Base-by-base conservation (phyloP, 495 filamentous ascomycete genomes). In the Penicillium longicatenatum region DNA sequence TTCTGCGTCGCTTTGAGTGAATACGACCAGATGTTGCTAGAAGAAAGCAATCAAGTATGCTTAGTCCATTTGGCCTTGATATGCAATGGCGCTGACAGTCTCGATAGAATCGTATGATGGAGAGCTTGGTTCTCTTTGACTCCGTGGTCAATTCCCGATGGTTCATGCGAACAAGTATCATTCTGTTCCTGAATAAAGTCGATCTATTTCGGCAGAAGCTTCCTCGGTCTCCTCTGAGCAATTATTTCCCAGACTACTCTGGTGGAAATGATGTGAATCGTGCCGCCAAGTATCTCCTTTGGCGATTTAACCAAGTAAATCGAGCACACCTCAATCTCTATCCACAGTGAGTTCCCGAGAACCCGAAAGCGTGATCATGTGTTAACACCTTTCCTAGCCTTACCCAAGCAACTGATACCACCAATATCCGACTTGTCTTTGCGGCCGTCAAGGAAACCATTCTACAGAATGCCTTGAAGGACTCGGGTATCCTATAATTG, bases 371-470 rank as follows among this genome's bases (percentile, higher is more conserved):
- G 10, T 20, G 11, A 55, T 52, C 54, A n/a, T 24, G 45, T 43
- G 17, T 33, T 47, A 48, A 52, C 16, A 17, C 16, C 44, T 7
- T 17, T 47, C 45, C 12, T 65, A 97, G 94, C 76, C 82, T 98
- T 48, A 98, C 94, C 31, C 94, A 98, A 87, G 94, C 94, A 19
- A 98, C 94, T 54, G 94, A 98, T 69, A 98, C 94, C 1, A 96
- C 92, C 42, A 98, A 98, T 71, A 97, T 98, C 69, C 91, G 94
- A 39, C 80, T 98, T 17, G 94, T 98, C 33, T 98, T 98, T 72
- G 94, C 94, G 31, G 94, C 94, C 4, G 94, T 98, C 39, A 98
- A 98, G 74, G 94, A 98, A 75, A 98, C 94, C 30, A 98, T 98
- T 60, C 81, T 98, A 45, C 95, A 98, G 74, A 98, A 98, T 71